phyloP scores from a whole-genome alignment of 2,329 filamentous ascomycete species.

The Exophiala xenobiotica region DNA sequence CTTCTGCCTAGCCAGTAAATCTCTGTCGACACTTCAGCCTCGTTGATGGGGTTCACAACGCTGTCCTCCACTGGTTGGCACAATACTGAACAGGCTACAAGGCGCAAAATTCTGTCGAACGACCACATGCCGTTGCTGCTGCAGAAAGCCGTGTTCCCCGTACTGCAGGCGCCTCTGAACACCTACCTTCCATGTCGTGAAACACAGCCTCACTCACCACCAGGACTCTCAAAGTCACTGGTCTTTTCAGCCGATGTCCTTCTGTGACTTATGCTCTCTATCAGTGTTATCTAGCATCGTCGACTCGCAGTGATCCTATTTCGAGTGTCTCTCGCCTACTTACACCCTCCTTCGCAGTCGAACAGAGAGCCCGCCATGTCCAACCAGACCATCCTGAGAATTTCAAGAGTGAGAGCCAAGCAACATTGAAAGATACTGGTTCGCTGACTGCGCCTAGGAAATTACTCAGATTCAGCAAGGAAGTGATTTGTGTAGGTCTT shows the following conservation, averaged over 20 bases:
- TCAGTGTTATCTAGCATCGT: too few relatives aligned
- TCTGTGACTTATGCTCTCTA: neutral
- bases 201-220: conserved; percentile 21
- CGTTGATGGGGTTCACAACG: neutral
- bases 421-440: conserved; percentile 21
- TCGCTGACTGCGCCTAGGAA: conserved; percentile 58
- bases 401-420: conserved; percentile 66
- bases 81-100: neutral
- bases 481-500: conserved; percentile 72
- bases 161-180: conserved; percentile 4
- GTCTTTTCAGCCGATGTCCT: conserved; percentile 16
- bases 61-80: neutral
- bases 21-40: neutral
- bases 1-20: neutral
- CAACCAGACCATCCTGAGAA: conserved; percentile 84
- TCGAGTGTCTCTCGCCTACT: too few relatives aligned
- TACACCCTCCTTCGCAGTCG: too few relatives aligned
- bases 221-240: neutral
- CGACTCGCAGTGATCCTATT: neutral
- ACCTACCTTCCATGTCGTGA: conserved; percentile 8
- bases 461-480: conserved; percentile 80
- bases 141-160: neutral
- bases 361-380: conserved; percentile 57
- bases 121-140: too few relatives aligned
- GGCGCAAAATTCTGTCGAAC: neutral